Evolutionary conservation across 352 stramenopile species (phyloP), one percentile per base, ranked within the genome.

Genomic region (Phytophthora pluvialis): DNA sequence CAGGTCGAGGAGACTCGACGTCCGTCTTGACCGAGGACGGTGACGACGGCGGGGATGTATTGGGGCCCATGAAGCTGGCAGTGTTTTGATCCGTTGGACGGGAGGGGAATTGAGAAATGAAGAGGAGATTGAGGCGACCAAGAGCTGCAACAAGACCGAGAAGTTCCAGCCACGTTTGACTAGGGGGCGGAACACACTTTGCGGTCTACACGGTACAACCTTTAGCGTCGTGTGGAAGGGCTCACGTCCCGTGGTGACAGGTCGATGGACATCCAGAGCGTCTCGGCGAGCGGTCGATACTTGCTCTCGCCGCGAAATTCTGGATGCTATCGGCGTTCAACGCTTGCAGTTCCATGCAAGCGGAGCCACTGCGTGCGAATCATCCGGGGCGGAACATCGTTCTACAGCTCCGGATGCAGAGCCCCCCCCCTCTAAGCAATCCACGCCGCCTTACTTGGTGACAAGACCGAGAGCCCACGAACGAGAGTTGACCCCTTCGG

Each of bases 91-190:
- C 6, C 36, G 60, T 26, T 63, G 35, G 26, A 42, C 33, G 5
- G 39, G 21, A 51, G 38, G 57, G 5, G 25, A 67, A 73, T 77
- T 67, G 59, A 42, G 12, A 64, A 77, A 45, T 77, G 69, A 65
- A 52, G 36, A 42, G 32, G 43, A 67, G 36, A 64, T 53, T 35
- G 36, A 54, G 46, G 31, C 33, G 39, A 26, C 39, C 21, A 57
- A 49, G 32, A 69, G 47, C 9, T 26, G 46, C 15, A 31, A 21
- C 21, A 7, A 16, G 28, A 40, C n/a, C 29, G 21, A 21, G 21
- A 21, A 21, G 21, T 21, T 21, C 1, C 21, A 21, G 21, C 21
- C 21, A 21, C 21, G 21, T 21, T 21, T 21, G 21, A 21, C 21
- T 21, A 21, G 3, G 28, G 18, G 43, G 38, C 31, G 44, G 54